phyloP scores from a whole-genome alignment of 768 basidiomycete genomes.

The Daedaleopsis nitida region DNA sequence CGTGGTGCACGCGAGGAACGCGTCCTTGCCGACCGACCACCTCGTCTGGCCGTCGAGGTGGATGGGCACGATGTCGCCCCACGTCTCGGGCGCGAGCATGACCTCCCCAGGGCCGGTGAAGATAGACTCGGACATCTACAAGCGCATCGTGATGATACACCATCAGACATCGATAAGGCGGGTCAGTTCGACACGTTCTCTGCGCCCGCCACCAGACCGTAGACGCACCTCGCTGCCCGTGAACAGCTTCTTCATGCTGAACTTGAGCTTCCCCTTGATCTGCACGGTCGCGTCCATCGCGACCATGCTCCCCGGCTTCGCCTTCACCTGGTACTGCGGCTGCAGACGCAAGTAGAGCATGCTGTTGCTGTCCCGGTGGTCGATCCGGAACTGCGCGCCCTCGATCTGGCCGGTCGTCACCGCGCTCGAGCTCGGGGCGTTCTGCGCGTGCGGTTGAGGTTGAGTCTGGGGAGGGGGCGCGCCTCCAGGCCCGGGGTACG shows the following conservation, averaged over 20 bases:
- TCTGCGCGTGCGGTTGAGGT: background rate
- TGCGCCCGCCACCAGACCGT: background rate
- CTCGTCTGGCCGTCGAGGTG: slow-evolving; percentile 28
- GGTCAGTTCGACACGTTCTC: background rate
- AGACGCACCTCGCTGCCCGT: slow-evolving; percentile 31
- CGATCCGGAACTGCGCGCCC: slow-evolving; percentile 31
- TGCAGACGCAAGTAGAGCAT: slow-evolving; percentile 31
- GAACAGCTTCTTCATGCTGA: slow-evolving; percentile 33
- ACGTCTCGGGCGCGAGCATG: slow-evolving; percentile 35
- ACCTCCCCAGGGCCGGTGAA: slow-evolving; percentile 36
- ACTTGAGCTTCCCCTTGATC: slow-evolving; percentile 32
- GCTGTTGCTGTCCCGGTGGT: slow-evolving; percentile 37
- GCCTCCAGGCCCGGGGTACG: background rate
- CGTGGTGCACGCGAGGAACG: slow-evolving; percentile 32
- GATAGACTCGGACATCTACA: slow-evolving; percentile 28
- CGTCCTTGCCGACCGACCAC: slow-evolving; percentile 34
- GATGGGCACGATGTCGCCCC: slow-evolving; percentile 38
- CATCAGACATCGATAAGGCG: background rate
- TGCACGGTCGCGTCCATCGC: slow-evolving; percentile 34
- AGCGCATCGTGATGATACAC: background rate
- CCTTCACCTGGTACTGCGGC: slow-evolving; percentile 32
- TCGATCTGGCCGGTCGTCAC: slow-evolving; percentile 29
- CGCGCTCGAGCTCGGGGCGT: background rate
- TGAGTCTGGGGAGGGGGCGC: background rate
- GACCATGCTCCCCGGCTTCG: slow-evolving; percentile 37